Evolutionary conservation across 2,329 filamentous ascomycete genomes (phyloP).

Genomic region (Sporothrix mexicana): DNA sequence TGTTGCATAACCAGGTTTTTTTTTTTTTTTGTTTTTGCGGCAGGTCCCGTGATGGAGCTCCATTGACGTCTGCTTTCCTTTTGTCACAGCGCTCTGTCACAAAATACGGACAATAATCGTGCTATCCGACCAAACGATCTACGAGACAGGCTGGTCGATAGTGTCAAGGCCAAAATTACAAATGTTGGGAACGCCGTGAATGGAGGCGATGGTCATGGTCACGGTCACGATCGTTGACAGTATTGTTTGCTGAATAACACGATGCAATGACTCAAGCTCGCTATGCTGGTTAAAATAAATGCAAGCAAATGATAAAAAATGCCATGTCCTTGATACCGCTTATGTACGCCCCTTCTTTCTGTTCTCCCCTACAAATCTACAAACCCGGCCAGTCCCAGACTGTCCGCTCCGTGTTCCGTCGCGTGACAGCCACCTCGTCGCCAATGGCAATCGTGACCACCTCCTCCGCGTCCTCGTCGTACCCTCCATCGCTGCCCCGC

Average conservation of each 20-base stretch:
- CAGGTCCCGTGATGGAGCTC: background rate
- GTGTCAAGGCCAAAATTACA: slow-evolving; percentile 27
- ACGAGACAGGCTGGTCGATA: slow-evolving; percentile 29
- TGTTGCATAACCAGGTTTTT: background rate
- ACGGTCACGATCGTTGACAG: background rate
- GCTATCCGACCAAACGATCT: slow-evolving; percentile 30
- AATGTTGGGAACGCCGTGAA: slow-evolving; percentile 1
- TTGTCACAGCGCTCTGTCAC: background rate
- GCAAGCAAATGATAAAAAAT: background rate
- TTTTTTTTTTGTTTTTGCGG: background rate
- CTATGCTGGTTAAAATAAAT: background rate
- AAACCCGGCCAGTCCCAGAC: slow-evolving; percentile 57
- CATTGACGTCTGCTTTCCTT: background rate
- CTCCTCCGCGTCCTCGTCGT: slow-evolving; percentile 37
- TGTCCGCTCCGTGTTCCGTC: slow-evolving; percentile 57
- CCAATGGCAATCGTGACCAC: slow-evolving; percentile 49
- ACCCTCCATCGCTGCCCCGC: slow-evolving; percentile 36
- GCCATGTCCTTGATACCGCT: too few relatives aligned
- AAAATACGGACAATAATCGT: background rate
- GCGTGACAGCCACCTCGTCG: slow-evolving; percentile 60
- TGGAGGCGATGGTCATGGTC: background rate
- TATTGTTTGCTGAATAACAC: background rate
- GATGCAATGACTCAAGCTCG: slow-evolving; percentile 19
- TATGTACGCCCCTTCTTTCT: too few relatives aligned
- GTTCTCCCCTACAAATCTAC: background rate